Evolutionary conservation across 257 asterid species (phyloP), one percentile per base, ranked within the genome.

Genomic region (Prunella vulgaris): DNA sequence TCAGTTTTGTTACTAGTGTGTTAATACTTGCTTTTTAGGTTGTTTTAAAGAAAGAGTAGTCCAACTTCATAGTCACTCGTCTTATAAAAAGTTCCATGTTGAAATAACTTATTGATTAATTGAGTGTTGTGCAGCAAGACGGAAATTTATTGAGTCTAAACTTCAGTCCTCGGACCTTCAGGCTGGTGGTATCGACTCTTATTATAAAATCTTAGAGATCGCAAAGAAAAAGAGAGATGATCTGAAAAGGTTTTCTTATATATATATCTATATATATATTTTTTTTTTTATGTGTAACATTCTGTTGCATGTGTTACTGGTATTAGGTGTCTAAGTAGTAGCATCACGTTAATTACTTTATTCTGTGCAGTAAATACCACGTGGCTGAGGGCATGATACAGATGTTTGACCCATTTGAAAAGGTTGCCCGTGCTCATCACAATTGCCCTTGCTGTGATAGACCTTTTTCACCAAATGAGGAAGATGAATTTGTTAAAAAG

Each of bases 371-470:
- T 70, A 44, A 86, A 62, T 83, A 77, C 77, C 66, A 86, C 80
- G 64, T 79, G 20, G 85, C 86, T 20, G 82, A 69, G 72, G 99
- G 97, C 59, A 84, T 90, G 96, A 75, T 82, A 70, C 79, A 78
- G 69, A 78, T 91, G 90, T 81, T 81, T 74, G 96, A 86, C 72
- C 95, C 99, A 44, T 87, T 84, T 74, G 93, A 84, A 81, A 77
- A 46, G 72, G 80, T 87, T 82, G 97, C 99, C 65, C 96, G 97
- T 74, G 84, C 91, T 80, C 77, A 86, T 81, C 99, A 94, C 84
- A 61, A 70, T 42, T 94, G 99, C 71, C 99, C 99, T 66, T 85
- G 95, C 83, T 94, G 99, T 79, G 93, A 88, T 54, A 89, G 99
- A 71, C 81, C 95, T 42, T 94, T 94, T 82, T 87, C 99, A 54